These are phyloP conservation scores for Gossypium ekmanianum DNA, from an alignment of 345 rosid genomes.

Conservation along the genomic window DNA sequence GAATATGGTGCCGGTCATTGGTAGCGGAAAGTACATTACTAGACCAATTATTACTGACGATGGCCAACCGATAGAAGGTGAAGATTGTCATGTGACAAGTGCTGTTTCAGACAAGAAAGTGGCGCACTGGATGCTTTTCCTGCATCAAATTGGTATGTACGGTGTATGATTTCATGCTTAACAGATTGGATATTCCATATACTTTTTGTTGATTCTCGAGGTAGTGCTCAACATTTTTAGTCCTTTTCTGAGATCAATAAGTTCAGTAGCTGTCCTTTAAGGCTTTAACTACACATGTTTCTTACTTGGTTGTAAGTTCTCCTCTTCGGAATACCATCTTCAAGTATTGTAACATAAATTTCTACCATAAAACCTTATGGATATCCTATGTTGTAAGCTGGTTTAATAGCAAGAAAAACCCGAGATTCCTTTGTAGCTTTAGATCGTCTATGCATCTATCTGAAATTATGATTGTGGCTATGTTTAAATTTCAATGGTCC, in stretches of 20 bases:
- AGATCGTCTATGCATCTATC: constrained; percentile 1
- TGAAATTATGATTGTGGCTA: background rate
- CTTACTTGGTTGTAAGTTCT: background rate
- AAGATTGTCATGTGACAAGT: constrained; percentile 33
- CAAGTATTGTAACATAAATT: background rate
- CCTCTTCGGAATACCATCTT: background rate
- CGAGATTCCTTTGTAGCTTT: background rate
- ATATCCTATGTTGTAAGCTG: constrained; percentile 3
- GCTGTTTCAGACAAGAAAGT: constrained; percentile 57
- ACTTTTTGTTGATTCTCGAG: background rate
- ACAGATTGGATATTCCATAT: constrained; percentile 4
- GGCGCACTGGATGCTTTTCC: constrained; percentile 69
- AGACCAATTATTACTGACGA: constrained; percentile 60
- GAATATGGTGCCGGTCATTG: constrained; percentile 75
- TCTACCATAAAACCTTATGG: background rate
- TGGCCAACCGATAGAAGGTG: constrained; percentile 52
- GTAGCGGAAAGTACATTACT: constrained; percentile 64
- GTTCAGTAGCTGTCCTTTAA: background rate
- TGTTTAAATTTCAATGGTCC: constrained; percentile 10
- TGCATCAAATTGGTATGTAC: constrained; percentile 82
- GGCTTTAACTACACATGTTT: background rate
- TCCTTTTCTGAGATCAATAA: background rate
- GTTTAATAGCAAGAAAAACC: background rate
- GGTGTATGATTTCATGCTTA: constrained; percentile 17
- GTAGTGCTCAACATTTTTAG: too few species aligned